Evolutionary conservation across 2,329 filamentous ascomycete species (phyloP), one percentile per base, ranked within the genome.

Genomic region (Pseudogymnoascus sp.): DNA sequence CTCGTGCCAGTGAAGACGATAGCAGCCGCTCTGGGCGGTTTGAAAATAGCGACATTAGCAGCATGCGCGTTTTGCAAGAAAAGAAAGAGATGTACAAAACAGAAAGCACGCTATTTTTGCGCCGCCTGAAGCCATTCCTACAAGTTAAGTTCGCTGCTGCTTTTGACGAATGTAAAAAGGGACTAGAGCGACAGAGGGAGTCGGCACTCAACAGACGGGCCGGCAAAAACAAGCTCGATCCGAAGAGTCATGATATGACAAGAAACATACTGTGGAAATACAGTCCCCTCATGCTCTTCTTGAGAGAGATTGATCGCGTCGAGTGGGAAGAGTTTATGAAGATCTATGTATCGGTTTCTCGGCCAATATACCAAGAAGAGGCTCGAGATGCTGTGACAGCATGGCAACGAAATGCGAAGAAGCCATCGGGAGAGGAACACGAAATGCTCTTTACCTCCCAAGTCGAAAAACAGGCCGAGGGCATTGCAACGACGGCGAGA

Each of bases 1-100:
- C 69, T 9, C 65, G 69, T 80, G 69, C 76, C 77, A 72, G 76
- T 74, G 70, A 72, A 64, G 71, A 73, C 64, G 69, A 68, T 13
- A 58, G 15, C 18, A 69, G 67, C 62, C 62, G 58, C 39, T 70
- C 69, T 60, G 73, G 76, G 61, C 80, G 81, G 61, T 70, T 76
- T 21, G 74, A 76, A 60, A 81, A 79, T 68, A 79, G 74, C 65
- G 79, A 77, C 61, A 78, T 75, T 64, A 90, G 90, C 35, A 88
- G 90, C 67, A 97, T 99, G 93, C 87, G 90, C 61, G 92, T 96
- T 40, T 85, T 99, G 27, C 90, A 92, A 68, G 92, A 97, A 74
- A 97, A 96, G 82, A 94, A 92, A 73, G 89, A 95, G 65, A 87
- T 90, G 72, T 99, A 97, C 70, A 80, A 87, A 62, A 80, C 85